Percentiles rank a stretch among this genome's conserved stretches.
phyloP scores from a whole-genome alignment of 108 stramenopile species.

The Poteriospumella lacustris region DNA sequence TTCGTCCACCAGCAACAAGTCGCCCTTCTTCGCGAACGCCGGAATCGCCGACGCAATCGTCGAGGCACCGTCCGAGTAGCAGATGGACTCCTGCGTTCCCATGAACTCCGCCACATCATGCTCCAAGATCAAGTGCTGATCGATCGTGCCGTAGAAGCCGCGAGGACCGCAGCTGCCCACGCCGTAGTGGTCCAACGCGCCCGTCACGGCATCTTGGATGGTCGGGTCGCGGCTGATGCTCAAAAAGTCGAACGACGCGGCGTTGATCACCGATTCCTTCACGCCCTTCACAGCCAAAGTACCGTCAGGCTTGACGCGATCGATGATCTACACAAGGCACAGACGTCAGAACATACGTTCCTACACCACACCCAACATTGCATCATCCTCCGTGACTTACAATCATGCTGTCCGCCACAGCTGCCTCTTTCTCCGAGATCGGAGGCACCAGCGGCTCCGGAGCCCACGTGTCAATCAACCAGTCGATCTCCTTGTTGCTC shows the following conservation, averaged over 20 bases:
- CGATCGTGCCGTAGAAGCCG: conserved; percentile 99
- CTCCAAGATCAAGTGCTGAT: conserved; percentile 82
- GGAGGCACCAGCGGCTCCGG: conserved; percentile 67
- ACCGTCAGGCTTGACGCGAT: conserved; percentile 3
- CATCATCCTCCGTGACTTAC: conserved; percentile 6
- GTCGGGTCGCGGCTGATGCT: conserved; percentile 37
- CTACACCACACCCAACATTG: not conserved
- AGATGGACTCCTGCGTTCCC: conserved; percentile 79
- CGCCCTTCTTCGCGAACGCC: conserved; percentile 95
- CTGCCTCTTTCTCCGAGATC: conserved; percentile 27
- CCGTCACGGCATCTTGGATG: conserved; percentile 58
- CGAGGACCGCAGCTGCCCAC: conserved; percentile 95
- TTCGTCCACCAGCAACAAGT: conserved; percentile 85
- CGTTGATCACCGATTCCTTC: conserved; percentile 49
- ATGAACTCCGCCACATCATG: conserved; percentile 69
- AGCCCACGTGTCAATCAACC: conserved; percentile 82
- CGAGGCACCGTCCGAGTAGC: conserved; percentile 88
- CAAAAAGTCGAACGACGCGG: conserved; percentile 54
- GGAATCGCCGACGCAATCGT: conserved; percentile 75
- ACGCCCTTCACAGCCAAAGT: conserved; percentile 29
- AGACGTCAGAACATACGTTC: not conserved
- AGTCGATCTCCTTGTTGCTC: conserved; percentile 55
- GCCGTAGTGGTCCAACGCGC: conserved; percentile 73
- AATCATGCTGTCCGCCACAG: not conserved
- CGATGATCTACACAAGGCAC: not conserved